Base-by-base conservation (phyloP, 164 flowering plant genomes). In the Berberis vulgaris region DNA sequence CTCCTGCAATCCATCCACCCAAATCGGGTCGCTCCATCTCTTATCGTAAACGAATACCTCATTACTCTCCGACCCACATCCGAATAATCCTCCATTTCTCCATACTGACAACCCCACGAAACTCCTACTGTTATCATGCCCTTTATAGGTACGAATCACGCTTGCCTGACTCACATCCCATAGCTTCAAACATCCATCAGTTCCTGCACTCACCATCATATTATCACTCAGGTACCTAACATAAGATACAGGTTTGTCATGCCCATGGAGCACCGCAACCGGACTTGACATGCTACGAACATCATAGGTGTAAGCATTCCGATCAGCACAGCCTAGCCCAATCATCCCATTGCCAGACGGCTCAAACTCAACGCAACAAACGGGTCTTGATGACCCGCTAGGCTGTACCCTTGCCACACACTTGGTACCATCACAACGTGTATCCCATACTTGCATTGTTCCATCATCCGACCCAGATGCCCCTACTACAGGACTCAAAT, bases 391-490 rank as follows among this genome's bases (percentile, higher is more conserved):
- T 1, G 70, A 42, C 26, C 2, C 49, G 58, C 82, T 70, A 1
- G 87, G 87, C 46, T 72, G 72, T 45, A 67, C 78, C 43, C 49
- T n/a, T 2, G 84, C 84, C 69, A 81, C 71, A 49, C 70, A 67
- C 6, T 56, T 42, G 3, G 73, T 80, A 12, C 59, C 66, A 3
- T 68, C 75, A 44, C 77, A 74, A 13, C 95, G 82, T 2, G 87
- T 61, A 72, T 87, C 95, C 95, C 95, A 87, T 65, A 85, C 43
- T 41, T 85, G 90, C 59, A 80, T 59, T 58, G 88, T 79, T 1
- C 95, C 95, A 53, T 87, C 95, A 45, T 87, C 89, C 7, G 90
- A 85, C 10, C 84, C 90, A 6, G 95, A 87, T 4, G 86, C 95
- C 1, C 88, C 87, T 2, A 81, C 1, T 57, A 45, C 1, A 11